Evolutionary conservation across 1,284 basidiomycete species (phyloP).

Genomic region (Ganoderma meredithae): DNA sequence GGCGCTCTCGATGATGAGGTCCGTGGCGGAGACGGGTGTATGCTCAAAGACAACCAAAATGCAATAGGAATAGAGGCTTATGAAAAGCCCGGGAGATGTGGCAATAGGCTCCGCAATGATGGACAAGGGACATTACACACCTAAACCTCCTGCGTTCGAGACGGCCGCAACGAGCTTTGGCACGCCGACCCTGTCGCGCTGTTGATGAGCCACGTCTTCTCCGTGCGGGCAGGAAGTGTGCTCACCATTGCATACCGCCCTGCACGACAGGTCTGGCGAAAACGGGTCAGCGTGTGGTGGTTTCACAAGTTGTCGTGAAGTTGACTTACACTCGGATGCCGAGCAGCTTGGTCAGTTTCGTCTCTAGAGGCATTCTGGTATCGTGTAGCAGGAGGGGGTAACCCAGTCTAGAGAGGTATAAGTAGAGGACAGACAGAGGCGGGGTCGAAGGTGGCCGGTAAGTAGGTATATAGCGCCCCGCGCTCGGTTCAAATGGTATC

Average conservation of each 20-base stretch:
- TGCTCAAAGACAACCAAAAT: neutral
- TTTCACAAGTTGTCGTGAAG: neutral
- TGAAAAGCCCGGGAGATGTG: neutral
- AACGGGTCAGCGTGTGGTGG: neutral
- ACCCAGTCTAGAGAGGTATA: neutral
- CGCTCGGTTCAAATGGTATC: neutral
- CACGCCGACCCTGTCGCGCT: conserved; percentile 70
- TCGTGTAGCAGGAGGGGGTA: neutral
- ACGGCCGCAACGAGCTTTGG: conserved; percentile 82
- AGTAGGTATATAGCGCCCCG: neutral
- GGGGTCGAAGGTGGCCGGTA: neutral
- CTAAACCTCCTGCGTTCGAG: conserved; percentile 88
- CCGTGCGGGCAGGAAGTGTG: conserved; percentile 15
- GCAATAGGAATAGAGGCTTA: neutral
- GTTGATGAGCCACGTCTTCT: neutral
- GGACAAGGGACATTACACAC: conserved; percentile 40
- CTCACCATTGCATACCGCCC: conserved; percentile 89
- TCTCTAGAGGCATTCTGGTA: conserved; percentile 37
- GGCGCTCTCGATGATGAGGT: neutral
- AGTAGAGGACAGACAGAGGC: neutral
- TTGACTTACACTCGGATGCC: conserved; percentile 60
- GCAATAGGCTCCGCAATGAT: neutral
- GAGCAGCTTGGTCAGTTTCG: conserved; percentile 59
- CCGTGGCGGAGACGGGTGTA: neutral
- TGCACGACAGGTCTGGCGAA: conserved; percentile 72